phyloP scores from a whole-genome alignment of 1,139 yeast species.

The Kurtzmaniella quercitrusa region DNA sequence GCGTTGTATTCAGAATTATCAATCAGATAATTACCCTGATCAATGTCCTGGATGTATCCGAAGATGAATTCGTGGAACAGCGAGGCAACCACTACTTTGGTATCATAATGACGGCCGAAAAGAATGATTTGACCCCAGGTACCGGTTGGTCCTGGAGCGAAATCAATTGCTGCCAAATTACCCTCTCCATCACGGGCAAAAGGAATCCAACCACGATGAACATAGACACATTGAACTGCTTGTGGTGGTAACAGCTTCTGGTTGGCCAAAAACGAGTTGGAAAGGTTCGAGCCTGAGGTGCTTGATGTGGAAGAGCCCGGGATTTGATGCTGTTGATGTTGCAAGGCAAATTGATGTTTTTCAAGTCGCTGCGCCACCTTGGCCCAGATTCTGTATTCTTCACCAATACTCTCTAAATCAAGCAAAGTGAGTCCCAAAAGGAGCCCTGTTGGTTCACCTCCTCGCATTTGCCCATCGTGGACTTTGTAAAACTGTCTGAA shows the following conservation, averaged over 20 bases:
- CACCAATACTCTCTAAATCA: slow-evolving; percentile 67
- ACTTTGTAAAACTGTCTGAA: slow-evolving; percentile 70
- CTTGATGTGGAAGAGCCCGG: slow-evolving; percentile 5
- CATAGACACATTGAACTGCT: slow-evolving; percentile 50
- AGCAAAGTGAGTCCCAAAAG: slow-evolving; percentile 67
- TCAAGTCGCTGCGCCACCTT: slow-evolving; percentile 56
- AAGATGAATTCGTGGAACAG: slow-evolving; percentile 53
- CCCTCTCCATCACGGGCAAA: slow-evolving; percentile 55
- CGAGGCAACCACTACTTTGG: slow-evolving; percentile 55
- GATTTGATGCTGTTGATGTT: slow-evolving; percentile 21
- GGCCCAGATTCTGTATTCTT: slow-evolving; percentile 71
- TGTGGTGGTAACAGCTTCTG: slow-evolving; percentile 58
- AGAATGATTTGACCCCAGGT: slow-evolving; percentile 59
- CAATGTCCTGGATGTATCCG: slow-evolving; percentile 46
- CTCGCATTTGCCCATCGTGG: slow-evolving; percentile 80
- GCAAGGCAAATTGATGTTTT: slow-evolving; percentile 31
- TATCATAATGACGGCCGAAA: slow-evolving; percentile 63
- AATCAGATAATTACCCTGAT: slow-evolving; percentile 48
- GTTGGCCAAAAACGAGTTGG: slow-evolving; percentile 34
- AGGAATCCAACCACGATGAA: slow-evolving; percentile 60
- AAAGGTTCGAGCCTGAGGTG: slow-evolving; percentile 7
- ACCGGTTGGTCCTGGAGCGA: slow-evolving; percentile 60
- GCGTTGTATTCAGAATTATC: slow-evolving; percentile 40
- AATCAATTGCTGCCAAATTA: slow-evolving; percentile 58
- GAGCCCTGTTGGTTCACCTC: slow-evolving; percentile 73